A percentile compares a stretch with the other conserved stretches of the same genome.
These are phyloP conservation scores for Thermomyces lanuginosus DNA, from an alignment of 2,329 filamentous ascomycete species.

Conservation along the genomic window DNA sequence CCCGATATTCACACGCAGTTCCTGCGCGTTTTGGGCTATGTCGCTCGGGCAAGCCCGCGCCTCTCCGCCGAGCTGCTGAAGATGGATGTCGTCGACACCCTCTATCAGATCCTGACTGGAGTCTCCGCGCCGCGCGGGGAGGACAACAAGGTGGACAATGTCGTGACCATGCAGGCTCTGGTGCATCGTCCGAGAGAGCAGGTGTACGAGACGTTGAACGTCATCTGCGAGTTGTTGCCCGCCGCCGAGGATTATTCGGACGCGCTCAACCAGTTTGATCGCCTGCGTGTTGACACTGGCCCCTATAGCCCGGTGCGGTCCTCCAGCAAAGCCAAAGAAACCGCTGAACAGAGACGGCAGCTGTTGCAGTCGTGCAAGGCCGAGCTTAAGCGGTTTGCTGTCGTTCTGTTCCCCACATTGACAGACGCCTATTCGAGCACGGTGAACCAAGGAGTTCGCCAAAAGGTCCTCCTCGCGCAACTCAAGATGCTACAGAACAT, in stretches of 20 bases:
- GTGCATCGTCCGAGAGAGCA: conserved; percentile 92
- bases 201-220: conserved; percentile 90
- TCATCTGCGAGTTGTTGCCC: conserved; percentile 87
- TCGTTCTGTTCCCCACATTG: conserved; percentile 83
- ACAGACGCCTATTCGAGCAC: conserved; percentile 97
- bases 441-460: conserved; percentile 82
- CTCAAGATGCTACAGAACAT: conserved; percentile 95
- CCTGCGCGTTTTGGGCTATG: conserved; percentile 76
- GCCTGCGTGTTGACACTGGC: conserved; percentile 24
- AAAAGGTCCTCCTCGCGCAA: conserved; percentile 90
- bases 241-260: conserved; percentile 44
- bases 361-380: conserved; percentile 67
- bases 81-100: conserved; percentile 90
- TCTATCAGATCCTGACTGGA: conserved; percentile 93
- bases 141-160: conserved; percentile 68
- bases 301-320: conserved; percentile 27
- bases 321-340: conserved; percentile 32
- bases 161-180: conserved; percentile 95
- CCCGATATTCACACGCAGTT: conserved; percentile 94
- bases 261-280: conserved; percentile 33
- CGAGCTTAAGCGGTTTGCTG: conserved; percentile 77
- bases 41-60: conserved; percentile 70
- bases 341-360: conserved; percentile 62
- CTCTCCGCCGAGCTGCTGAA: conserved; percentile 83
- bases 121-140: conserved; percentile 75